Evolutionary conservation across 495 filamentous ascomycete genomes (phyloP), one percentile per base, ranked within the genome.

Genomic region (Penicillium ucsense): DNA sequence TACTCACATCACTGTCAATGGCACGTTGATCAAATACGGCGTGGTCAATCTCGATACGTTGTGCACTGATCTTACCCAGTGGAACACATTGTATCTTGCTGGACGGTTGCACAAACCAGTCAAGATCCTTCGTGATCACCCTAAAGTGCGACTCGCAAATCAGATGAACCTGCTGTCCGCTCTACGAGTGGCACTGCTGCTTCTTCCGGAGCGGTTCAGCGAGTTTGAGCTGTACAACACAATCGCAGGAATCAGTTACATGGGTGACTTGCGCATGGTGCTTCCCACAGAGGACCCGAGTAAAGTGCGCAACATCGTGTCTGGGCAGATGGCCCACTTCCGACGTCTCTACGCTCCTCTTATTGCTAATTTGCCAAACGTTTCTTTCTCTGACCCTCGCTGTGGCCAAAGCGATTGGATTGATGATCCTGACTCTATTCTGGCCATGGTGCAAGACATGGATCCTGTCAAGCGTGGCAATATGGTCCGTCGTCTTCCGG

Each of bases 101-200:
- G 92, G 92, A 2, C 87, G 92, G 36, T 69, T 98, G 37, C 92
- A 98, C 32, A 98, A 98, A 60, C 92, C 92, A 1, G 92, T 97
- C 55, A 96, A 97, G 68, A 98, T 97, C 54, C 77, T 98, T 4
- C 84, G 89, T 20, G 92, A 98, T 54, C 88, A 97, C 57, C 85
- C 94, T 2, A 80, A 82, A 43, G 87, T 98, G 33, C 86, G 90
- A 11, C 74, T 95, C 20, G 86, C 92, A 4, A 96, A 97, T 62
- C 94, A 97, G 62, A 81, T 92, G 64, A 98, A 98, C 60, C 77
- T 98, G 5, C 66, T 97, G 20, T 92, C 91, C 5, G 92, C 92
- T 3, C 70, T 96, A 27, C 85, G 94, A 27, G 90, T 89, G 11
- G 88, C 92, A 0, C 77, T 98, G 8, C 72, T 98, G 2, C 74